Conservation (phyloP, 2,329 filamentous ascomycete genomes). For the Verticillium klebahnii region DNA sequence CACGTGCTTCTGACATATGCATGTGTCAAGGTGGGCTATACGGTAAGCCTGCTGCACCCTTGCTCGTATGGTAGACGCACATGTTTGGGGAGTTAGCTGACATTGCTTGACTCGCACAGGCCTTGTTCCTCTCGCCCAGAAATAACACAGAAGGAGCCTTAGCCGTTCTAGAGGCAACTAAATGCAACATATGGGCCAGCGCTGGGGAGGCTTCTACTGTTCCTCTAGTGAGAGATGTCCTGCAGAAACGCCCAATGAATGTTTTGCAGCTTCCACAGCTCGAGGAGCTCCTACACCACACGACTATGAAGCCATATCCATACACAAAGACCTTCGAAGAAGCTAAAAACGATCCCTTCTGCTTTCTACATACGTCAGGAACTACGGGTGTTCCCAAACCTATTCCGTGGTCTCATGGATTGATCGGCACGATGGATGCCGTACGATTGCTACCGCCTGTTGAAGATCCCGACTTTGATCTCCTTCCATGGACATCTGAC, state of each 20-base stretch:
- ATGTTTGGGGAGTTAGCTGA: background rate
- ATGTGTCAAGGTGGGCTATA: constrained; percentile 26
- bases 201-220: constrained; percentile 12
- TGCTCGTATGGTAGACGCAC: too few relatives aligned
- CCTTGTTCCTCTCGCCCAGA: constrained; percentile 26
- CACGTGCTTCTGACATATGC: constrained; percentile 24
- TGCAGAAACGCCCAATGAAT: constrained; percentile 19
- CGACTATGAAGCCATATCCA: constrained; percentile 13
- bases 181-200: constrained; percentile 25
- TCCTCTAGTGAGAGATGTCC: constrained; percentile 16
- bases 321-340: constrained; percentile 28
- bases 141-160: constrained; percentile 27
- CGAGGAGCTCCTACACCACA: constrained; percentile 20
- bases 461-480: constrained; percentile 19
- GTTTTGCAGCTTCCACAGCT: constrained; percentile 22
- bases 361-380: constrained; percentile 36
- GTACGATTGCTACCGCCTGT: constrained; percentile 25
- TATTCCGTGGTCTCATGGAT: constrained; percentile 26
- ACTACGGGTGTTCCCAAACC: constrained; percentile 37
- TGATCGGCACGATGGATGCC: constrained; percentile 26
- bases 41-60: constrained; percentile 16
- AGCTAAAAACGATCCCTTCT: constrained; percentile 27
- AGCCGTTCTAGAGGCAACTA: constrained; percentile 23
- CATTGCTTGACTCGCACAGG: constrained; percentile 11
- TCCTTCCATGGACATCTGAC: constrained; percentile 21